Conservation (phyloP, 495 filamentous ascomycete genomes). For the Sporormia fimetaria region DNA sequence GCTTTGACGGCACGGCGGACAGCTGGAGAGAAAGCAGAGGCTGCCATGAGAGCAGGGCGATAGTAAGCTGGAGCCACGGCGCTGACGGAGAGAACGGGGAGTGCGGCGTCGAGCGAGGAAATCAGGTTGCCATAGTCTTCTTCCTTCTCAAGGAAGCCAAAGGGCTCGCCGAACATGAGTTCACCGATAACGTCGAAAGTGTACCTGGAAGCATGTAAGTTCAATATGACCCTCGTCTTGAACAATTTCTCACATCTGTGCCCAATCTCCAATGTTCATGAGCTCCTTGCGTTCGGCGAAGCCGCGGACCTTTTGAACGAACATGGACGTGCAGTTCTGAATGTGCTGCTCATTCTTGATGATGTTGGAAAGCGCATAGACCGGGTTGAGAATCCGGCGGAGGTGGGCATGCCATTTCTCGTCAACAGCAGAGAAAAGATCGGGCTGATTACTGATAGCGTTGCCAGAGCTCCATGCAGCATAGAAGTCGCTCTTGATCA, state of each 20-base stretch:
- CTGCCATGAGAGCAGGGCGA: background rate
- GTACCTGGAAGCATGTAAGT: conserved; percentile 27
- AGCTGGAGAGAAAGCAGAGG: background rate
- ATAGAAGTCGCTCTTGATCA: background rate
- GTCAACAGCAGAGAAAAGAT: conserved; percentile 7
- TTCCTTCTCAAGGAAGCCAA: conserved; percentile 29
- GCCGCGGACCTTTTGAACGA: conserved; percentile 1
- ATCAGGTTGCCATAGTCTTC: conserved; percentile 40
- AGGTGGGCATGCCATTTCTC: conserved; percentile 4
- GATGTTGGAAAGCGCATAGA: conserved; percentile 6
- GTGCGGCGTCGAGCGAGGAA: background rate
- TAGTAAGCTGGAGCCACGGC: background rate
- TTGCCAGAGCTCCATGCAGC: background rate
- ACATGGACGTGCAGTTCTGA: background rate
- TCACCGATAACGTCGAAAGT: conserved; percentile 55
- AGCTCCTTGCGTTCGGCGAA: conserved; percentile 1
- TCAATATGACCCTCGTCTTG: background rate
- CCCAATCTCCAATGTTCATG: conserved; percentile 12
- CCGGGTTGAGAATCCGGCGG: conserved; percentile 1
- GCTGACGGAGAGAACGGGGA: conserved; percentile 1
- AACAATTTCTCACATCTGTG: conserved; percentile 4
- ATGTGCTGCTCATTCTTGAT: conserved; percentile 10
- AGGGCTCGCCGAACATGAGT: conserved; percentile 53
- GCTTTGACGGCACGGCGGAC: background rate
- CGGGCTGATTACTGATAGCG: background rate